phyloP scores from a whole-genome alignment of 345 rosid species.

The Dipteronia sinensis region DNA sequence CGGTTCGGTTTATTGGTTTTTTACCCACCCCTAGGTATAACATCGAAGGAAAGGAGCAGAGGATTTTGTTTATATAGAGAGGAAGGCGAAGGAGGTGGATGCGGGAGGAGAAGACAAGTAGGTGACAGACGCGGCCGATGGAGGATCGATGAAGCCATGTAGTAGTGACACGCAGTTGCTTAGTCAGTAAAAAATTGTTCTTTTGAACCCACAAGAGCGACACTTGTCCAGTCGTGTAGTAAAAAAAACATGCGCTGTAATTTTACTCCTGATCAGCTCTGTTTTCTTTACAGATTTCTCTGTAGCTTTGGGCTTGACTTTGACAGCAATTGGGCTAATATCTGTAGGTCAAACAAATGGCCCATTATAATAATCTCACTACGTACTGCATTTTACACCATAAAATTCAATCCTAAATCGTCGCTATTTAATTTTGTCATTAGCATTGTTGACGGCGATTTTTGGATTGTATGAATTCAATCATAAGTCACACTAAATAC shows the following conservation, averaged over 20 bases:
- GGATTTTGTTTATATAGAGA: constrained; percentile 15
- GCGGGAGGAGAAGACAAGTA: constrained; percentile 21
- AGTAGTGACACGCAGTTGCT: constrained; percentile 38
- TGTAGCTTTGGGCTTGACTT: neutral
- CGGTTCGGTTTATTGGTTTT: too few relatives aligned
- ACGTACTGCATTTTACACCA: too few relatives aligned
- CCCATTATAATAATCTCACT: neutral
- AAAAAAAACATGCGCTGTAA: neutral
- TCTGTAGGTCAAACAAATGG: neutral
- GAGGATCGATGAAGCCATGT: constrained; percentile 5
- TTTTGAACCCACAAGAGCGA: neutral
- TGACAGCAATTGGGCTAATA: neutral
- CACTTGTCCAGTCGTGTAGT: neutral
- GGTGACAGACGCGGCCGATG: constrained; percentile 20
- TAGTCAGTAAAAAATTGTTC: constrained; percentile 23
- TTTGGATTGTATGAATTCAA: too few relatives aligned
- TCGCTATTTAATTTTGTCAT: too few relatives aligned
- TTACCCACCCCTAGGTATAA: too few relatives aligned
- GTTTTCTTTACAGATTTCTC: neutral
- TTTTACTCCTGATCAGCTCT: neutral
- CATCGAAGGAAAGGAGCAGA: neutral
- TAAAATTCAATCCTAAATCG: too few relatives aligned
- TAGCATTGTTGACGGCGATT: too few relatives aligned
- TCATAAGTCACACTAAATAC: too few relatives aligned
- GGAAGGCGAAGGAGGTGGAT: neutral